phyloP scores from a whole-genome alignment of 345 rosid species.

The Corchorus capsularis region DNA sequence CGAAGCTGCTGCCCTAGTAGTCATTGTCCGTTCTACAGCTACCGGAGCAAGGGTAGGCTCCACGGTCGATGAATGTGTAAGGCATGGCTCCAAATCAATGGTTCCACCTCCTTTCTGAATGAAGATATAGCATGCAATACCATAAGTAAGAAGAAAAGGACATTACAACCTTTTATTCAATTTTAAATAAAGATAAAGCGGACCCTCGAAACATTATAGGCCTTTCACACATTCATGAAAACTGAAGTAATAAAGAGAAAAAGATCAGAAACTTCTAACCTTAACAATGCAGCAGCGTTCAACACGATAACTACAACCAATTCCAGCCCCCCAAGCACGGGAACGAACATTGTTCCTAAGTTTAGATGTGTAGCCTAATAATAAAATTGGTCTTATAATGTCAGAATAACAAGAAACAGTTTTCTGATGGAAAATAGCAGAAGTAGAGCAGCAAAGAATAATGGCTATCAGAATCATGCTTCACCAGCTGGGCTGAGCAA shows the following conservation, averaged over 20 bases:
- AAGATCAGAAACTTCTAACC: conserved; percentile 46
- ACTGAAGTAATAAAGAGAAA: neutral
- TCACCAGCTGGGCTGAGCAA: neutral
- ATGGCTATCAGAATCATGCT: neutral
- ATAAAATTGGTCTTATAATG: conserved; percentile 11
- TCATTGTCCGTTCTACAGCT: conserved; percentile 98
- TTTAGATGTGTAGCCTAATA: conserved; percentile 82
- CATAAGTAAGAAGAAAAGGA: neutral
- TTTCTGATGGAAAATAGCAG: neutral
- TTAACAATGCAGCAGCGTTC: conserved; percentile 97
- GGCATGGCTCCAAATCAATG: conserved; percentile 94
- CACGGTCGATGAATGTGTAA: conserved; percentile 87
- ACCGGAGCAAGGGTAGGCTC: conserved; percentile 99
- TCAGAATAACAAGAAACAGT: conserved; percentile 9
- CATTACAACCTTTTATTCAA: neutral
- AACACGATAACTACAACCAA: conserved; percentile 92
- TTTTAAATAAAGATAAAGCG: neutral
- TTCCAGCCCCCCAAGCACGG: conserved; percentile 99
- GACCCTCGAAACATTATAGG: neutral
- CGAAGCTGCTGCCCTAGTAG: conserved; percentile 99
- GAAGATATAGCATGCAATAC: conserved; percentile 16
- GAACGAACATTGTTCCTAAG: conserved; percentile 98
- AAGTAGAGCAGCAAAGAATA: neutral
- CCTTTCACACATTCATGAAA: neutral
- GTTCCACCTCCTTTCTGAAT: conserved; percentile 97